phyloP scores from a whole-genome alignment of 2,329 filamentous ascomycete species.

The Aureobasidium sp. region DNA sequence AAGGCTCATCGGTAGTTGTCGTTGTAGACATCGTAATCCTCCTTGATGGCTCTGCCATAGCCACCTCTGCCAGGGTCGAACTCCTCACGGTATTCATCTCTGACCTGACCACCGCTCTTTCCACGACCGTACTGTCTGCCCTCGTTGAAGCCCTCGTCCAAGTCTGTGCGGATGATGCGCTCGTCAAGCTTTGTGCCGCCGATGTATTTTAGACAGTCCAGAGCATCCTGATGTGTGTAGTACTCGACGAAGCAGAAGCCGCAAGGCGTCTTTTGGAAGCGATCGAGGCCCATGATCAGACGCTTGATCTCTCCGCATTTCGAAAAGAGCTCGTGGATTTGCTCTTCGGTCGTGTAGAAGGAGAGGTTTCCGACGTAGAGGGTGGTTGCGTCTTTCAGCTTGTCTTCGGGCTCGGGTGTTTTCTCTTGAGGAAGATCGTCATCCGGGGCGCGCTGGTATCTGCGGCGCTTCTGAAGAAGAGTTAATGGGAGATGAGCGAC shows the following conservation, averaged over 20 bases:
- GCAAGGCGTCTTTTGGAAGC: conserved; percentile 95
- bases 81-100: conserved; percentile 96
- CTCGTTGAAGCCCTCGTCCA: conserved; percentile 93
- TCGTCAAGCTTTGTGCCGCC: conserved; percentile 97
- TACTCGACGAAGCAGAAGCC: conserved; percentile 99
- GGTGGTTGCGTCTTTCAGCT: conserved; percentile 79
- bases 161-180: conserved; percentile 87
- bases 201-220: conserved; percentile 98
- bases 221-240: conserved; percentile 92
- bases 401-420: conserved; percentile 61
- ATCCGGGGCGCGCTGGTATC: conserved; percentile 53
- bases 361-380: conserved; percentile 97
- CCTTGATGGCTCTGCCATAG: conserved; percentile 16
- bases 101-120: conserved; percentile 92
- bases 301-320: conserved; percentile 94
- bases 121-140: conserved; percentile 90
- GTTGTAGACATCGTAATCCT: conserved; percentile 16
- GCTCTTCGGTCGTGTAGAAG: conserved; percentile 98
- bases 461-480: conserved; percentile 58
- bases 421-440: conserved; percentile 34
- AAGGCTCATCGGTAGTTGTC: conserved; percentile 14
- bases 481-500: conserved; percentile 1
- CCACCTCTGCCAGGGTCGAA: conserved; percentile 64
- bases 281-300: conserved; percentile 93
- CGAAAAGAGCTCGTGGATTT: conserved; percentile 70